Conservation (phyloP, 257 asterid genomes). For the Ballota nigra region DNA sequence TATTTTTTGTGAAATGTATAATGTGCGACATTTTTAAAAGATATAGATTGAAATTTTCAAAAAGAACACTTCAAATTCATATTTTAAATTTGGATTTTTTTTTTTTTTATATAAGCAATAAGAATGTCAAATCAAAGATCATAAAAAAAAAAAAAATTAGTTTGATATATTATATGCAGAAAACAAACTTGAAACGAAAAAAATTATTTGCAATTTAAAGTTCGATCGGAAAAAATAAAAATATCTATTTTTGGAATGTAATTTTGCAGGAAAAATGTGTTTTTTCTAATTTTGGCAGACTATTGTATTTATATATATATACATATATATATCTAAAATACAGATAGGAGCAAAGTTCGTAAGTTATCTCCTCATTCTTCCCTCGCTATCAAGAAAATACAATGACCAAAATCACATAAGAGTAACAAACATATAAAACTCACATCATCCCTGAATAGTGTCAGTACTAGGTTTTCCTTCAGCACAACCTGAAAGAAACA, state of each 20-base stretch:
- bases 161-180: neutral
- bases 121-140: neutral
- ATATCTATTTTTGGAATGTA: neutral
- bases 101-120: neutral
- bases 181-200: neutral
- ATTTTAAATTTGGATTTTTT: neutral
- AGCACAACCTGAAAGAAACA: constrained; percentile 73
- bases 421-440: constrained; percentile 33
- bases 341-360: neutral
- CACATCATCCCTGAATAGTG: constrained; percentile 93
- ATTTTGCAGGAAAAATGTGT: neutral
- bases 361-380: neutral
- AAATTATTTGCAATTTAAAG: neutral
- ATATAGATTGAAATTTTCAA: neutral
- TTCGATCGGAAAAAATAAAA: neutral
- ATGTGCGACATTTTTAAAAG: neutral
- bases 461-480: constrained; percentile 87
- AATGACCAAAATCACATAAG: neutral
- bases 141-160: neutral
- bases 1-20: neutral
- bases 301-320: neutral
- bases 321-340: too few relatives aligned
- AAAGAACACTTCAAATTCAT: neutral
- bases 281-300: neutral
- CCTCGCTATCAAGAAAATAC: neutral